Conservation (phyloP, 768 basidiomycete genomes). For the Lactarius indigo region DNA sequence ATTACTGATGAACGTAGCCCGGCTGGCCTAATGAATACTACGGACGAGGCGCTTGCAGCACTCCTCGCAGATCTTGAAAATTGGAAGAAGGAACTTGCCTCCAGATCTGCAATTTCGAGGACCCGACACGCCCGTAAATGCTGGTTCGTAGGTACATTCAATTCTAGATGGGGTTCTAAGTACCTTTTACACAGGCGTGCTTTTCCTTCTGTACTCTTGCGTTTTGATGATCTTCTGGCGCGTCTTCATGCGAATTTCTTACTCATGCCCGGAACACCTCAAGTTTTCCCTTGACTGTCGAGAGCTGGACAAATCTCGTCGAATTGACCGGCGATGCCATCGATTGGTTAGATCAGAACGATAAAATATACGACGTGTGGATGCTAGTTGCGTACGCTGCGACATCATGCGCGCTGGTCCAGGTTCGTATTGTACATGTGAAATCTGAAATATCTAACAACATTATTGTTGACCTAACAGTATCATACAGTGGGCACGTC, state of each 20-base stretch:
- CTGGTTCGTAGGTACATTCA: slow-evolving; percentile 48
- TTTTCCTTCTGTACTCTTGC: slow-evolving; percentile 85
- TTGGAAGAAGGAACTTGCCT: slow-evolving; percentile 77
- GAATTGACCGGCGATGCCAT: slow-evolving; percentile 74
- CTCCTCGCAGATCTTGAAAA: slow-evolving; percentile 63
- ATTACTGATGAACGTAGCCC: slow-evolving; percentile 46
- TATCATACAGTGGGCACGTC: slow-evolving; percentile 92
- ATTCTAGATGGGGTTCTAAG: not conserved
- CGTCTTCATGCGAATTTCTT: slow-evolving; percentile 97
- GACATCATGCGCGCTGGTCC: slow-evolving; percentile 85
- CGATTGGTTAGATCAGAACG: slow-evolving; percentile 85
- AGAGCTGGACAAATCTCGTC: slow-evolving; percentile 75
- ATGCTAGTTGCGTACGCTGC: slow-evolving; percentile 82
- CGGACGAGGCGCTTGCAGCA: slow-evolving; percentile 68
- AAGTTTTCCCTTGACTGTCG: slow-evolving; percentile 82
- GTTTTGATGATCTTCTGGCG: slow-evolving; percentile 97
- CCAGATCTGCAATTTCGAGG: slow-evolving; percentile 76
- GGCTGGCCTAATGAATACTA: slow-evolving; percentile 81
- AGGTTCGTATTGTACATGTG: slow-evolving; percentile 47
- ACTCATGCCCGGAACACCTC: slow-evolving; percentile 84
- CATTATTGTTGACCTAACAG: slow-evolving; percentile 37
- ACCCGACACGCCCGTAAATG: slow-evolving; percentile 55
- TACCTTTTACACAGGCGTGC: slow-evolving; percentile 51
- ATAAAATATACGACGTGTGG: slow-evolving; percentile 82
- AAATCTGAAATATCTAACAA: not conserved